These are phyloP conservation scores for Populus trichocarpa DNA, from an alignment of 441 rosid genomes.

Conservation along the genomic window DNA sequence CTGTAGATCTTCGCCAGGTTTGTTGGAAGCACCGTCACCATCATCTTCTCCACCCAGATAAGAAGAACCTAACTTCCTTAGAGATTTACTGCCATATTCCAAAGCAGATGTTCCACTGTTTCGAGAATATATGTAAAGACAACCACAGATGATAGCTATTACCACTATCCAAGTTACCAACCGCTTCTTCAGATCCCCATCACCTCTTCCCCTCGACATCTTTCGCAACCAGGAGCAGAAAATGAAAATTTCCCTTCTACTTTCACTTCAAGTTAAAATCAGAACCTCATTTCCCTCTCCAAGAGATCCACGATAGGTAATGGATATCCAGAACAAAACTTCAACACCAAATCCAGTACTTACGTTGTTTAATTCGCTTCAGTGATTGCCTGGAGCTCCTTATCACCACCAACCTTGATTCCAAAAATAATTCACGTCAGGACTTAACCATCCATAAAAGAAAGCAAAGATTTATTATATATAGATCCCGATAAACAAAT, in stretches of 20 bases:
- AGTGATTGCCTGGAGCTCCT: neutral
- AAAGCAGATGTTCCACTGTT: slow-evolving; percentile 62
- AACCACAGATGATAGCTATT: slow-evolving; percentile 28
- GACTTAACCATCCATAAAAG: neutral
- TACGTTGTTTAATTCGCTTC: neutral
- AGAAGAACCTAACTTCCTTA: slow-evolving; percentile 89
- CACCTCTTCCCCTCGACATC: slow-evolving; percentile 34
- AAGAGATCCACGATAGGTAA: neutral
- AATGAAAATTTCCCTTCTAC: slow-evolving; percentile 9
- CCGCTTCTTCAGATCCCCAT: slow-evolving; percentile 30
- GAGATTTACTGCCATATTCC: slow-evolving; percentile 81
- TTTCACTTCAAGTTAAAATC: slow-evolving; percentile 2
- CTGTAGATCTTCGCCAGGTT: slow-evolving; percentile 50
- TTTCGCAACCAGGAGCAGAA: neutral
- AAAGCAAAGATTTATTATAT: no score
- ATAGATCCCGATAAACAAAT: no score
- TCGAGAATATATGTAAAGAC: slow-evolving; percentile 41
- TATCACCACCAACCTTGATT: neutral
- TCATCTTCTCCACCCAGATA: slow-evolving; percentile 89
- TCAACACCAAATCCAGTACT: neutral
- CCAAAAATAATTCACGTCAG: neutral
- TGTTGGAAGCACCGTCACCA: slow-evolving; percentile 44
- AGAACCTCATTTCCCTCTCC: neutral
- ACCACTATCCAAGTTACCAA: slow-evolving; percentile 25
- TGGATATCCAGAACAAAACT: no score